Conservation (phyloP, 129 eudicot species). For the Saposhnikovia divaricata region DNA sequence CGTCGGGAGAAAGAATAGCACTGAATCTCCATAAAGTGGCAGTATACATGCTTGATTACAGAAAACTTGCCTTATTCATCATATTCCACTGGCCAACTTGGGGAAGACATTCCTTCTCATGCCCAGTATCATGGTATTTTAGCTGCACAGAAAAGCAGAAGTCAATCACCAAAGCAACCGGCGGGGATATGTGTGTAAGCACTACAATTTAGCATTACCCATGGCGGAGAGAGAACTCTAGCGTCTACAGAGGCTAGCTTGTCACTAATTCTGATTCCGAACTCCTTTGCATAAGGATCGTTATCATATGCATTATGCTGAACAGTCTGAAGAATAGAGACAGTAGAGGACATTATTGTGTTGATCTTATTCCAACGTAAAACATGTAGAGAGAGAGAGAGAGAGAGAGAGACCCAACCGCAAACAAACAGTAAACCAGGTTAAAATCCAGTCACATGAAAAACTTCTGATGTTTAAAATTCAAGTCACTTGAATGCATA, state of each 20-base stretch:
- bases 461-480: background rate
- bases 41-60: background rate
- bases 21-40: background rate
- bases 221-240: constrained; percentile 81
- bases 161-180: background rate
- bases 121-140: constrained; percentile 88
- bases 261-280: constrained; percentile 82
- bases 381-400: background rate
- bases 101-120: constrained; percentile 88
- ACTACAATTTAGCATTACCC: constrained; percentile 37
- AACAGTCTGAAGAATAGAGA: constrained; percentile 54
- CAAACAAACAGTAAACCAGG: background rate
- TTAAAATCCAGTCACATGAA: background rate
- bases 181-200: background rate
- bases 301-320: constrained; percentile 65
- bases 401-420: background rate
- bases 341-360: background rate
- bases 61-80: constrained; percentile 72
- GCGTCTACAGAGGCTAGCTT: constrained; percentile 88
- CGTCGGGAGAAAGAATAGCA: background rate
- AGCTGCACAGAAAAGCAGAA: constrained; percentile 37
- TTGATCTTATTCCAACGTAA: background rate
- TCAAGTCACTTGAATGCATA: background rate
- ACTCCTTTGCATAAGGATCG: constrained; percentile 86
- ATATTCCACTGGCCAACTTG: constrained; percentile 98